phyloP scores from a whole-genome alignment of 441 rosid species.

The Breynia disticha region DNA sequence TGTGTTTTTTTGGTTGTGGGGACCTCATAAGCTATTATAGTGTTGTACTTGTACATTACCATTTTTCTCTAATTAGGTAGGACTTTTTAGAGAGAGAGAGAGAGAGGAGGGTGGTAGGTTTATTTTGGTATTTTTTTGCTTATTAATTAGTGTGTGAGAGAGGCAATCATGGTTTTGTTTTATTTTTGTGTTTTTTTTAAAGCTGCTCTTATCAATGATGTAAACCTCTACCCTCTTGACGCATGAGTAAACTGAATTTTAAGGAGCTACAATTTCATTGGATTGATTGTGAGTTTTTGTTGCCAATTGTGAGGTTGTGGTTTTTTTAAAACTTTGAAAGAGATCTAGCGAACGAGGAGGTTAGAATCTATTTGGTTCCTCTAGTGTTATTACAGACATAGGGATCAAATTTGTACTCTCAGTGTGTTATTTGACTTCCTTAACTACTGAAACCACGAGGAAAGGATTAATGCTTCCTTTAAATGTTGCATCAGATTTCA shows the following conservation, averaged over 20 bases:
- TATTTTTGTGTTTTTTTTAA: conserved; percentile 8
- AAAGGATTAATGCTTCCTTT: conserved; percentile 4
- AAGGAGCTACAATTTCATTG: too few species aligned
- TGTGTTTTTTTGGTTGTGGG: conserved; percentile 17
- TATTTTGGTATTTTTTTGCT: conserved; percentile 19
- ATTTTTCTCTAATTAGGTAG: conserved; percentile 36
- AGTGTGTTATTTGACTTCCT: too few species aligned
- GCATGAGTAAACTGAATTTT: too few species aligned
- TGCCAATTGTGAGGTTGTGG: too few species aligned
- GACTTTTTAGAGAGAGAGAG: conserved; percentile 25
- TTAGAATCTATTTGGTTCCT: too few species aligned
- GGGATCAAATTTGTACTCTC: too few species aligned
- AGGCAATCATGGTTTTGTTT: conserved; percentile 17
- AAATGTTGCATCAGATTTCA: conserved; percentile 2
- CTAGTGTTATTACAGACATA: too few species aligned
- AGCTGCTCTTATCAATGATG: conserved; percentile 13
- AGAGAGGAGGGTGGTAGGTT: not conserved
- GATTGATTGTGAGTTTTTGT: too few species aligned
- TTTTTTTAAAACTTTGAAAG: too few species aligned
- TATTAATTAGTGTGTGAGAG: not conserved
- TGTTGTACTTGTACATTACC: conserved; percentile 40
- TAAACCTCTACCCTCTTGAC: too few species aligned
- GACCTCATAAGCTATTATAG: conserved; percentile 14
- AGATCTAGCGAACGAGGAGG: too few species aligned
- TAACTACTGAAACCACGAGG: too few species aligned